Percentiles rank a stretch among this genome's conserved stretches.
Conservation (phyloP, 179 eudicot genomes). For the Spinacia oleracea region DNA sequence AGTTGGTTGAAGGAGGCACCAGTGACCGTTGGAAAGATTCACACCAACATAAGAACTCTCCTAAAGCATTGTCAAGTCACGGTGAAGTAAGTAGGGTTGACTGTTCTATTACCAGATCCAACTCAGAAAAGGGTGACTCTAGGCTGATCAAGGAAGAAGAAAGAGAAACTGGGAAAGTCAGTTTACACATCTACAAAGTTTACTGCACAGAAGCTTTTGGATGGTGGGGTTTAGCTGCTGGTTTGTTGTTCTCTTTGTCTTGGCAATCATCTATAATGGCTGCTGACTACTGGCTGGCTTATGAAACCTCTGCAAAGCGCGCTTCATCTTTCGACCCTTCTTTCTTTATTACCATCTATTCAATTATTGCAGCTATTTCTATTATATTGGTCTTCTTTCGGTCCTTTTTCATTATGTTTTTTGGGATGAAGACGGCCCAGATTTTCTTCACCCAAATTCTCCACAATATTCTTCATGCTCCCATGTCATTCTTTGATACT, state of each 20-base stretch:
- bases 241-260: constrained; percentile 46
- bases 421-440: constrained; percentile 84
- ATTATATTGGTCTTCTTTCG: constrained; percentile 50
- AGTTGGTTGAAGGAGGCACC: constrained; percentile 69
- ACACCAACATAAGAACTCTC: constrained; percentile 36
- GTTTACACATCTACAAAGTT: constrained; percentile 63
- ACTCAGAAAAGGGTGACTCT: constrained; percentile 44
- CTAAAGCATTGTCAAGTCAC: constrained; percentile 34
- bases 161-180: constrained; percentile 78
- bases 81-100: constrained; percentile 46
- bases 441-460: constrained; percentile 63
- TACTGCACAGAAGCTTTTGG: constrained; percentile 92
- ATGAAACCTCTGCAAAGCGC: constrained; percentile 66
- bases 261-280: constrained; percentile 85
- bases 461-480: constrained; percentile 79
- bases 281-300: constrained; percentile 93
- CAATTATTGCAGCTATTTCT: constrained; percentile 55
- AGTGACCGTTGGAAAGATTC: constrained; percentile 32
- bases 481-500: constrained; percentile 96
- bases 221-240: constrained; percentile 74
- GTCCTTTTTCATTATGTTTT: constrained; percentile 43
- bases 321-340: constrained; percentile 62
- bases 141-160: constrained; percentile 93
- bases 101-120: constrained; percentile 33
- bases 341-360: constrained; percentile 64